phyloP scores from a whole-genome alignment of 2,329 filamentous ascomycete species.

The Aspergillus tamarii region DNA sequence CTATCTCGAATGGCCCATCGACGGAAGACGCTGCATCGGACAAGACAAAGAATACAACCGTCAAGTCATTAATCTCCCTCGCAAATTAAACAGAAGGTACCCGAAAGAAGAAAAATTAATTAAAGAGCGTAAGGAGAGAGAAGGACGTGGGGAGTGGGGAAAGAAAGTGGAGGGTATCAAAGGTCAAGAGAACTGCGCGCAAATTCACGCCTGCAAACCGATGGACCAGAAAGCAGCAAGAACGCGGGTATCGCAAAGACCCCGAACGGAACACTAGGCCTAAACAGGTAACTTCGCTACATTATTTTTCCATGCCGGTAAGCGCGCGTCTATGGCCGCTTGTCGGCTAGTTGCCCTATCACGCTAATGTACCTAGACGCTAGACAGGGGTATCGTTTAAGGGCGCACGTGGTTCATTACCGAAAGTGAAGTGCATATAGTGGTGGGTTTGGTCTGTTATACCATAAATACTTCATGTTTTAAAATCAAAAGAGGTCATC shows the following conservation, averaged over 20 bases:
- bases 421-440: not conserved
- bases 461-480: constrained; percentile 36
- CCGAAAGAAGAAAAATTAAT: constrained; percentile 11
- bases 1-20: constrained; percentile 29
- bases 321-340: constrained; percentile 18
- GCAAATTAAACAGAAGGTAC: constrained; percentile 12
- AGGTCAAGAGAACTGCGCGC: constrained; percentile 29
- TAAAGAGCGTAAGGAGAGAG: constrained; percentile 20
- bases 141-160: constrained; percentile 21
- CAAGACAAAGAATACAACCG: constrained; percentile 26
- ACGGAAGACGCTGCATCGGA: constrained; percentile 31
- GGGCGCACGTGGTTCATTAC: constrained; percentile 10
- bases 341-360: constrained; percentile 12
- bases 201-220: constrained; percentile 34
- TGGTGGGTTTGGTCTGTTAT: constrained; percentile 25
- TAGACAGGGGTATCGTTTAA: constrained; percentile 10
- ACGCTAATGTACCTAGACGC: constrained; percentile 8
- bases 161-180: constrained; percentile 21
- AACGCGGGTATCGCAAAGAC: constrained; percentile 45
- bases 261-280: constrained; percentile 42
- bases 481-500: constrained; percentile 34
- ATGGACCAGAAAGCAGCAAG: constrained; percentile 32
- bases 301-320: constrained; percentile 34
- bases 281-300: constrained; percentile 31
- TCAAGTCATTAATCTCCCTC: constrained; percentile 36